Evolutionary conservation across 1,284 basidiomycete species (phyloP).

Genomic region (Rhodotorula sp.): DNA sequence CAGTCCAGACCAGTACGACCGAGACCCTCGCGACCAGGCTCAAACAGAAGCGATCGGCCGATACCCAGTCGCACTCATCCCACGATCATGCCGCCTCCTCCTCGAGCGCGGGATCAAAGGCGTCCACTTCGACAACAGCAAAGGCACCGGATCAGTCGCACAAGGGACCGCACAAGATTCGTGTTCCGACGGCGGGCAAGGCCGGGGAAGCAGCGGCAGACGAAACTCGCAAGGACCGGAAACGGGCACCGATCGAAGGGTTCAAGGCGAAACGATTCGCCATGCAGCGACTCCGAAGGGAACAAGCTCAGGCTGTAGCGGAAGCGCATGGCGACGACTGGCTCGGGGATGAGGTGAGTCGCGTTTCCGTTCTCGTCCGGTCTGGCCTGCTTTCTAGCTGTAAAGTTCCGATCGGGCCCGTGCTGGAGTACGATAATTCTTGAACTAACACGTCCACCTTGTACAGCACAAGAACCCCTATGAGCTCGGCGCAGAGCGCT

Average conservation of each 20-base stretch:
- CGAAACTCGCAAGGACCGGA: background rate
- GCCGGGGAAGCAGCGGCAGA: too few species aligned
- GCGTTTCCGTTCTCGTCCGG: background rate
- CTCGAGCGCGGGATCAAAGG: background rate
- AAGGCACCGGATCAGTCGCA: background rate
- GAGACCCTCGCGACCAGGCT: background rate
- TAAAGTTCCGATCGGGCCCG: too few species aligned
- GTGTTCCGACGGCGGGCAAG: background rate
- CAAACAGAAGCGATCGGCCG: background rate
- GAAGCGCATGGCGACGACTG: background rate
- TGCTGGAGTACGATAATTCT: too few species aligned
- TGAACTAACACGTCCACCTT: background rate
- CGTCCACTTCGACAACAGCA: background rate
- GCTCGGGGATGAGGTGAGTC: background rate
- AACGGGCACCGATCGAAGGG: background rate
- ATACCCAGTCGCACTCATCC: too few species aligned
- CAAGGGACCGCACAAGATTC: background rate
- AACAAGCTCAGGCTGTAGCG: background rate
- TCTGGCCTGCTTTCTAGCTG: too few species aligned
- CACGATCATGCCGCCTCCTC: too few species aligned
- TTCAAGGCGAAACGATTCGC: background rate
- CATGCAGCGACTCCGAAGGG: background rate
- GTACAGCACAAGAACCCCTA: slow-evolving; percentile 1
- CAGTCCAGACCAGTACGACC: background rate
- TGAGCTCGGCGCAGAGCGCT: background rate